Conservation (phyloP, 2,329 filamentous ascomycete species). For the Leptographium galeiforme region DNA sequence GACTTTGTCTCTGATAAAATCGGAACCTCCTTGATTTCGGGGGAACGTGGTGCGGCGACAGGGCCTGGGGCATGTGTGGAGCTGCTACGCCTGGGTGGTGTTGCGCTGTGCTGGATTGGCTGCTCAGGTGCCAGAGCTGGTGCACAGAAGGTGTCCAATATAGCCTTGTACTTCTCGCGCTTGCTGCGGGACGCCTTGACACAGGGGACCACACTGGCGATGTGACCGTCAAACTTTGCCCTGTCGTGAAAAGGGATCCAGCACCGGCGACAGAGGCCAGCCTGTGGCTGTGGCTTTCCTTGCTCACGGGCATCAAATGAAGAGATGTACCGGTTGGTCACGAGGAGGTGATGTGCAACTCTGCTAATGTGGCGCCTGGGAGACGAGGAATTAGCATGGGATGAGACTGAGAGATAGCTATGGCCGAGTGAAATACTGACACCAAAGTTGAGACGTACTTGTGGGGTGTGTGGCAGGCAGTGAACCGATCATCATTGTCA, state of each 20-base stretch:
- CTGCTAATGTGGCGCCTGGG: conserved; percentile 18
- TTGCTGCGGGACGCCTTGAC: conserved; percentile 17
- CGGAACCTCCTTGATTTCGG: conserved; percentile 1
- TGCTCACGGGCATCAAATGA: conserved; percentile 17
- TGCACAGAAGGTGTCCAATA: conserved; percentile 14
- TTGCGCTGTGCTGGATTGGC: background rate
- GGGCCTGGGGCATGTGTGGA: background rate
- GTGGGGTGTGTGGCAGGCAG: conserved; percentile 19
- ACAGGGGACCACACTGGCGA: conserved; percentile 9
- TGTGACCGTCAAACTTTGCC: conserved; percentile 15
- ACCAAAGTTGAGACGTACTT: conserved; percentile 21
- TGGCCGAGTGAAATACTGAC: conserved; percentile 12
- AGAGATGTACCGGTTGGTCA: conserved; percentile 13
- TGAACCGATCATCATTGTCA: conserved; percentile 16
- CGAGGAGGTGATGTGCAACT: conserved; percentile 17
- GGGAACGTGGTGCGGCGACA: background rate
- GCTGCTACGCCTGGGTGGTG: background rate
- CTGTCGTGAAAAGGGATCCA: conserved; percentile 17
- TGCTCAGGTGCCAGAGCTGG: background rate
- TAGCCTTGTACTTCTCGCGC: conserved; percentile 16
- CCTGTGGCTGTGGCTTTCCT: conserved; percentile 14
- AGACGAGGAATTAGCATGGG: background rate
- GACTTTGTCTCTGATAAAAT: background rate
- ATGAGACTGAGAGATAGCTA: background rate
- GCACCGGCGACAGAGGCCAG: conserved; percentile 20